Evolutionary conservation across 352 stramenopile genomes (phyloP).

Genomic region (Aphanomyces invadans): DNA sequence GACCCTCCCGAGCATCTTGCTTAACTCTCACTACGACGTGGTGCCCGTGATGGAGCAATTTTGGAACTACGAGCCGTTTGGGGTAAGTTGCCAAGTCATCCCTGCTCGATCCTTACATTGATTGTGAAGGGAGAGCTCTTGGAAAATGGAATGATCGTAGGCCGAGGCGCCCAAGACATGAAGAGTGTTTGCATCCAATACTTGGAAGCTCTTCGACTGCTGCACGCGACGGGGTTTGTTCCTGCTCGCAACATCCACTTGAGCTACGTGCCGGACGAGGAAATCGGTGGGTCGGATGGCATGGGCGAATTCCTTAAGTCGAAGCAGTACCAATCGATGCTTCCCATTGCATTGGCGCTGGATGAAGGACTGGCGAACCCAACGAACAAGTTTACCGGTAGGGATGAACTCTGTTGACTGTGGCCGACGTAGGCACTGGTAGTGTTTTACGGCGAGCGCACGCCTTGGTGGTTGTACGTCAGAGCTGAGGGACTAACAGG

Average conservation of each 20-base stretch:
- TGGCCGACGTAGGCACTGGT: no score
- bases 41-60: slow-evolving; percentile 83
- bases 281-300: slow-evolving; percentile 86
- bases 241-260: slow-evolving; percentile 86
- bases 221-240: slow-evolving; percentile 57
- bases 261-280: slow-evolving; percentile 90
- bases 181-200: slow-evolving; percentile 96
- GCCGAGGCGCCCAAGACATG: slow-evolving; percentile 92
- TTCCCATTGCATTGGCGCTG: slow-evolving; percentile 84
- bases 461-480: slow-evolving; percentile 90
- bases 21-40: slow-evolving; percentile 97
- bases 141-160: slow-evolving; percentile 89
- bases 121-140: slow-evolving; percentile 49
- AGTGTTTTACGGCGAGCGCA: slow-evolving; percentile 94
- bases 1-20: slow-evolving; percentile 78
- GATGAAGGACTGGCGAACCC: slow-evolving; percentile 92
- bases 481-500: slow-evolving; percentile 63
- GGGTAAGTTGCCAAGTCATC: slow-evolving; percentile 31
- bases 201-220: slow-evolving; percentile 77
- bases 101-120: background rate
- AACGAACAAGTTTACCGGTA: slow-evolving; percentile 72
- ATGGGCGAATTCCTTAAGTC: slow-evolving; percentile 89
- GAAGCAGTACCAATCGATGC: slow-evolving; percentile 68
- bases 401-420: no score
- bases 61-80: slow-evolving; percentile 90